Evolutionary conservation across 257 asterid species (phyloP), one percentile per base, ranked within the genome.

Genomic region (Solanum etuberosum): DNA sequence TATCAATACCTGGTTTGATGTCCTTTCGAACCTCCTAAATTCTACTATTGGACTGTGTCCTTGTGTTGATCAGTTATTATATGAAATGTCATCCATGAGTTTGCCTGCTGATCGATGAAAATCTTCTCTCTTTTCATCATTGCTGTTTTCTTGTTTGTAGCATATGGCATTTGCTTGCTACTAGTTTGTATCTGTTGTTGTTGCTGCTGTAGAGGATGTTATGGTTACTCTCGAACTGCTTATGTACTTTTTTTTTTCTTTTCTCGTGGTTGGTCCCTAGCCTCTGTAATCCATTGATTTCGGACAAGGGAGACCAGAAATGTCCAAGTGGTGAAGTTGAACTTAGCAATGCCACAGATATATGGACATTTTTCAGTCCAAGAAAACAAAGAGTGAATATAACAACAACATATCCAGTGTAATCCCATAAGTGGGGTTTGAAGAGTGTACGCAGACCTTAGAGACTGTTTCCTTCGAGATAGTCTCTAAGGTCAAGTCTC

Each of bases 251-350:
- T 97, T 16, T 16, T 85, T 95, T 38, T 72, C 90, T 87, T 86
- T 93, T 78, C 95, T 96, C 84, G 21, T 89, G 2, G 73, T 54
- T 54, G n/a, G 61, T 6, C n/a, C n/a, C n/a, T 54, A 54, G 48
- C 99, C 99, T 96, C 76, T 97, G 99, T 92, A 95, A 92, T 91
- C 99, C 98, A 2, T 96, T 91, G 74, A 93, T 94, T 87, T 82
- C 92, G 1, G 95, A 95, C 93, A 89, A 40, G 87, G 91, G 96
- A 6, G 90, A 91, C 27, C 87, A 94, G 37, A 90, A 80, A 72
- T 97, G 99, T 70, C 86, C 67, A 5, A 25, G 90, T 6, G 98
- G 98, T n/a, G 98, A 97, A 86, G 95, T 92, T 32, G 92, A 90
- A 57, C 83, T 96, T 48, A 76, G n/a, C 87, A 93, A 94, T 68